These are phyloP conservation scores for Plicaturopsis crispa DNA, from an alignment of 768 basidiomycete genomes.

Conservation along the genomic window DNA sequence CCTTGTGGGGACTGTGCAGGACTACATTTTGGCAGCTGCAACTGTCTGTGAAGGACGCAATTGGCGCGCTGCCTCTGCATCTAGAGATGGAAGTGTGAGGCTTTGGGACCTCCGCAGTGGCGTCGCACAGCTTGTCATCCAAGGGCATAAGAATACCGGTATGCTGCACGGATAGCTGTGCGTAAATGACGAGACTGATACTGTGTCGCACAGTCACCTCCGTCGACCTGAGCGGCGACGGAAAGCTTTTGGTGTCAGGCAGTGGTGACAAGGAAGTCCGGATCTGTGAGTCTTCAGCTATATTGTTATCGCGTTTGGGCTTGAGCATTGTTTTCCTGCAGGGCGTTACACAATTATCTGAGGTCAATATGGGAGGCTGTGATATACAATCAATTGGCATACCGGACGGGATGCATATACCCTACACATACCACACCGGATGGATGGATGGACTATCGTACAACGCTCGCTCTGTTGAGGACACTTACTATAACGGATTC, in stretches of 20 bases:
- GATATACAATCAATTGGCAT: too few relatives aligned
- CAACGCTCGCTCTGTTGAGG: too few relatives aligned
- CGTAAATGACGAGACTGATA: conserved; percentile 2
- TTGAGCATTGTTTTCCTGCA: too few relatives aligned
- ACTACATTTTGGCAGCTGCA: conserved; percentile 22
- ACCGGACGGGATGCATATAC: too few relatives aligned
- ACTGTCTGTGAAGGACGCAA: conserved; percentile 24
- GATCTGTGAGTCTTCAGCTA: conserved; percentile 21
- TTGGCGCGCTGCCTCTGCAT: conserved; percentile 23
- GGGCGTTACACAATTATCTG: too few relatives aligned
- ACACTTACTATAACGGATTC: too few relatives aligned
- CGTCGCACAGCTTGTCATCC: conserved; percentile 24
- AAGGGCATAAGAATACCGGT: conserved; percentile 26
- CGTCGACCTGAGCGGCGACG: conserved; percentile 27
- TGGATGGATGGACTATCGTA: too few relatives aligned
- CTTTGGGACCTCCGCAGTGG: conserved; percentile 24
- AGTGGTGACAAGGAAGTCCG: conserved; percentile 28
- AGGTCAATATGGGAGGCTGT: too few relatives aligned
- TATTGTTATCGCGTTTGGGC: too few relatives aligned
- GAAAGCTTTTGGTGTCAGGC: conserved; percentile 24
- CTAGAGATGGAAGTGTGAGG: conserved; percentile 24
- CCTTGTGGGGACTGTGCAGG: too few relatives aligned
- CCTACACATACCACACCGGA: too few relatives aligned
- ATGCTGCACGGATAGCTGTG: not conserved
- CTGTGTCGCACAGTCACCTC: conserved; percentile 21